These are phyloP conservation scores for Neofusicoccum ribis DNA, from an alignment of 2,329 filamentous ascomycete species.

Conservation along the genomic window DNA sequence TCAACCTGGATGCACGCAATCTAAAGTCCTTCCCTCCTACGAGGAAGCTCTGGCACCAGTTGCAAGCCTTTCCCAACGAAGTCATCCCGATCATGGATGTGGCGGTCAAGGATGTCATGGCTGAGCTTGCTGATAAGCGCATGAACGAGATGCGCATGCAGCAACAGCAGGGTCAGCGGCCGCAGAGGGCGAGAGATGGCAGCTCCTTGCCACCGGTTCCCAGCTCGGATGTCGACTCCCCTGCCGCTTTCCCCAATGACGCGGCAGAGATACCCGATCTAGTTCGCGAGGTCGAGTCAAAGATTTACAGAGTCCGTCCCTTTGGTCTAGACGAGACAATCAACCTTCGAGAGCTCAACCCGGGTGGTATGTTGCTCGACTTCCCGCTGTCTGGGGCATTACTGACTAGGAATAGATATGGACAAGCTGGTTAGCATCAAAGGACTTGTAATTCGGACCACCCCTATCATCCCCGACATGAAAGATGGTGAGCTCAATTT, in stretches of 20 bases:
- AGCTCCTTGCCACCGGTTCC: conserved; percentile 78
- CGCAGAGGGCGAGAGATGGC: conserved; percentile 47
- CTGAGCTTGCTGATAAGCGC: conserved; percentile 80
- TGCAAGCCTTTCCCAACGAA: conserved; percentile 92
- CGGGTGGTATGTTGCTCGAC: conserved; percentile 60
- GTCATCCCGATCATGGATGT: conserved; percentile 97
- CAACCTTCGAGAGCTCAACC: conserved; percentile 92
- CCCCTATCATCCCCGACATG: conserved; percentile 97
- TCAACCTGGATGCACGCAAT: conserved; percentile 87
- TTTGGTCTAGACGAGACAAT: conserved; percentile 84
- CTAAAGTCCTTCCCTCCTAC: conserved; percentile 91
- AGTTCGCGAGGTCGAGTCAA: conserved; percentile 73
- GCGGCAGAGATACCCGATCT: conserved; percentile 64
- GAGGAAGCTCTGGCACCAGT: conserved; percentile 90
- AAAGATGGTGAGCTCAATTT: conserved; percentile 62
- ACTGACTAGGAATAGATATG: conserved; percentile 62
- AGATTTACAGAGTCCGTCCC: conserved; percentile 81
- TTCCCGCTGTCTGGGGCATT: conserved; percentile 28
- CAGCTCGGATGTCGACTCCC: conserved; percentile 69
- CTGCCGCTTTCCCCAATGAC: conserved; percentile 33
- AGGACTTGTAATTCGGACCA: conserved; percentile 91
- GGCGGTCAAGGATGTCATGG: conserved; percentile 87
- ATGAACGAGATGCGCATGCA: conserved; percentile 65
- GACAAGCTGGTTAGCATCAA: conserved; percentile 95
- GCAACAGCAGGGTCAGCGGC: conserved; percentile 51